Conservation (phyloP, 2,329 filamentous ascomycete genomes). For the Coccinonectria pachysandricola region DNA sequence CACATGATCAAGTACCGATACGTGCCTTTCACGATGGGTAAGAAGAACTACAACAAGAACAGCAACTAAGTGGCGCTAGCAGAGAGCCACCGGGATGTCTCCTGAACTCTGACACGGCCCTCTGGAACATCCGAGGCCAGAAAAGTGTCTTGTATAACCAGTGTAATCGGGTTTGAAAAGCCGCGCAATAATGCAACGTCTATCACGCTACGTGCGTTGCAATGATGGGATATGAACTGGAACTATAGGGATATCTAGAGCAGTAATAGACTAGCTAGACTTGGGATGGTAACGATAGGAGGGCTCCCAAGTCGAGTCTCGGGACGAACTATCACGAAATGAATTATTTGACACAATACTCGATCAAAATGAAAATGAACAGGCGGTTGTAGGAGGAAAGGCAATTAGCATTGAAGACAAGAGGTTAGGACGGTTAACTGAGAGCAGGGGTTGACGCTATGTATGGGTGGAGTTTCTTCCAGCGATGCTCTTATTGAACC, state of each 20-base stretch:
- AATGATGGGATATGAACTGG: slow-evolving; percentile 11
- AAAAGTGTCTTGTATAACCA: slow-evolving; percentile 19
- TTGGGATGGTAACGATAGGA: background rate
- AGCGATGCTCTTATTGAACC: too few species aligned
- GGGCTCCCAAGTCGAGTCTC: too few species aligned
- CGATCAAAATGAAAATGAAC: too few species aligned
- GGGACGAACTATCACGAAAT: too few species aligned
- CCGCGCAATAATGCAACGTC: slow-evolving; percentile 16
- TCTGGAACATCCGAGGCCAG: slow-evolving; percentile 6
- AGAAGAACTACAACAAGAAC: slow-evolving; percentile 66
- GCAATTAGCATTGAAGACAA: too few species aligned
- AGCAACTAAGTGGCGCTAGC: slow-evolving; percentile 29
- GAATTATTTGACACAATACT: too few species aligned
- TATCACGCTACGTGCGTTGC: slow-evolving; percentile 14
- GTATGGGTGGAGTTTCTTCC: too few species aligned
- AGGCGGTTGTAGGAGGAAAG: too few species aligned
- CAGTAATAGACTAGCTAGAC: background rate
- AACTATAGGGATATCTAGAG: slow-evolving; percentile 9
- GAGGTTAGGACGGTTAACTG: too few species aligned
- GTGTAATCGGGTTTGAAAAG: slow-evolving; percentile 14
- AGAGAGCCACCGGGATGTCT: slow-evolving; percentile 2
- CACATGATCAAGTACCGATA: slow-evolving; percentile 99
- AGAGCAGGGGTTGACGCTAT: too few species aligned
- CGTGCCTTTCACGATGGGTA: slow-evolving; percentile 86
- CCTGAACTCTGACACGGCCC: slow-evolving; percentile 13